Base-by-base conservation (phyloP, 202 grass and related monocot species). In the Digitaria exilis region DNA sequence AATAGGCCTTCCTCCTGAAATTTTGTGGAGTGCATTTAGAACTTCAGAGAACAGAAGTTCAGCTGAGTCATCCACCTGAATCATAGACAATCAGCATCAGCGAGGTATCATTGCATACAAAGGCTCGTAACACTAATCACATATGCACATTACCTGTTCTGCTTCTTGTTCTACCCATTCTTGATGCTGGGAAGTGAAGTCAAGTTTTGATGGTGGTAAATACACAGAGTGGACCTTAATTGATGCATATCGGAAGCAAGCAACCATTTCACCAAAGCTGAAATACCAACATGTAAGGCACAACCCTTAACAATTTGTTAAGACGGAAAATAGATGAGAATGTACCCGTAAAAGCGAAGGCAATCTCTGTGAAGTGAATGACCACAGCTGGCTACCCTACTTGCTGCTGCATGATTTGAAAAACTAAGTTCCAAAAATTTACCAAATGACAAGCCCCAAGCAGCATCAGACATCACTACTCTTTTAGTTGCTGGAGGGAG, bases 361-460 rank as follows among this genome's bases (percentile, higher is more conserved):
- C 96, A 99, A 86, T 99, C 93, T 78, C 96, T 90, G 86, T 99
- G 96, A 84, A 99, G 89, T 81, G 96, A 99, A 87, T 99, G 93
- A 51, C 96, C 96, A 87, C 96, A 99, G 72, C 93, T 96, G 13
- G 96, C 96, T 30, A 99, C 96, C 91, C 96, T 96, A 87, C 96
- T 96, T 75, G 96, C 93, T 81, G 93, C 91, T 62, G 93, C 93
- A 89, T 99, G 93, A 81, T 99, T 99, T 82, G 96, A 99, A 83
- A 99, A 99, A 87, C 96, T 99, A 80, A 99, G 93, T 85, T 96
- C 93, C 84, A 99, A 87, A 94, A 99, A 99, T 90, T 99, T 99
- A 83, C 96, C 96, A 80, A 99, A 92, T 41, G 96, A 99, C 80
- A 99, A 88, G 37, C 96, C 92, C 96, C 96, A 99, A 30, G 96